A percentile compares a stretch with the other conserved stretches of the same genome.
Evolutionary conservation across 345 rosid species (phyloP).

Genomic region (Aethionema arabicum): DNA sequence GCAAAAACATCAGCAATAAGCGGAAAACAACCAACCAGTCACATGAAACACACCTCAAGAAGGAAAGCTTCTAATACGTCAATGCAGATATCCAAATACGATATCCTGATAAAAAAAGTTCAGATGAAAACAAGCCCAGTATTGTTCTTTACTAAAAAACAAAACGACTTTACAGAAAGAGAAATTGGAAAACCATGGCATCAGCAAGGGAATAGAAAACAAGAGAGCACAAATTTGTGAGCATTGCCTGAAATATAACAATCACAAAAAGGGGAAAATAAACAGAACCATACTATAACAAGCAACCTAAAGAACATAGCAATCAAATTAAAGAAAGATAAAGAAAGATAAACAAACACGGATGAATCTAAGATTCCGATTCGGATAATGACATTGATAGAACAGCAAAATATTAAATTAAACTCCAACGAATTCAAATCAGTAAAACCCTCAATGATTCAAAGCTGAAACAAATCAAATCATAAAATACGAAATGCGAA

Average conservation of each 20-base stretch:
- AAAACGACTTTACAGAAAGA: background rate
- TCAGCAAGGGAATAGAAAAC: background rate
- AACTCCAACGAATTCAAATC: conserved; percentile 14
- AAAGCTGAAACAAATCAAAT: conserved; percentile 7
- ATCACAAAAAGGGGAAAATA: background rate
- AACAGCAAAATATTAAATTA: conserved; percentile 10
- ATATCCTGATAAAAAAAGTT: background rate
- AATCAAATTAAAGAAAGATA: background rate
- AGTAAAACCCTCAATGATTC: conserved; percentile 2
- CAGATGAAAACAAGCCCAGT: conserved; percentile 4
- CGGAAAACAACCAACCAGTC: background rate
- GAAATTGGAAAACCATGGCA: background rate
- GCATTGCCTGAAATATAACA: background rate
- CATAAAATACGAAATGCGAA: background rate
- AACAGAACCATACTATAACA: background rate
- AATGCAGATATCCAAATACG: conserved; percentile 7
- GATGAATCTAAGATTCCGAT: conserved; percentile 25
- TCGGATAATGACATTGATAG: background rate
- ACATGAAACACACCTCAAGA: conserved; percentile 16
- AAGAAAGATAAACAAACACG: conserved; percentile 1
- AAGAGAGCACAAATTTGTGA: background rate
- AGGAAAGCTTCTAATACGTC: conserved; percentile 8
- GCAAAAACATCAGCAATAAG: conserved; percentile 3
- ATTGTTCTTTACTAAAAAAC: background rate
- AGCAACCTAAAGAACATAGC: conserved; percentile 1